Percentiles rank a stretch among this genome's conserved stretches.
These are phyloP conservation scores for Marsdenia floribunda DNA, from an alignment of 257 asterid species.

Conservation along the genomic window DNA sequence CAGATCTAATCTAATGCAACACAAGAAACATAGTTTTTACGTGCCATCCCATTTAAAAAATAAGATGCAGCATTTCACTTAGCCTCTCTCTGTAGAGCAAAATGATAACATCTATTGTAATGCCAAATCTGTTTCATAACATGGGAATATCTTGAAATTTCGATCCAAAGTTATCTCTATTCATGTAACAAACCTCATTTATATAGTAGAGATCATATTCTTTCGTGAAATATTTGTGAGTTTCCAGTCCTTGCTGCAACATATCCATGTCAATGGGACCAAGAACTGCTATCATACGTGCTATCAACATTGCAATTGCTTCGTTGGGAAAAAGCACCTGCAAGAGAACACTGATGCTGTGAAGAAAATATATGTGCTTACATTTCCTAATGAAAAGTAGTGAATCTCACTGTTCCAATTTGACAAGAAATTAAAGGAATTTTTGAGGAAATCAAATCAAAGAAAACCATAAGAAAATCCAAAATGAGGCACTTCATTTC, in stretches of 20 bases:
- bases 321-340: slow-evolving; percentile 96
- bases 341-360: slow-evolving; percentile 8
- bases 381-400: not conserved
- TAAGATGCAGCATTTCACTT: not conserved
- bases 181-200: slow-evolving; percentile 55
- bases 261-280: slow-evolving; percentile 72
- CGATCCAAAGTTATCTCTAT: not conserved
- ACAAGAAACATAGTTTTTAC: not conserved
- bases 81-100: not conserved
- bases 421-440: not conserved
- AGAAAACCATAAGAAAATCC: not conserved
- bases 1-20: not conserved
- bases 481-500: not conserved
- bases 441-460: not conserved
- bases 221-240: slow-evolving; percentile 74
- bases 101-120: not conserved
- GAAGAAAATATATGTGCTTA: not conserved
- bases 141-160: not conserved
- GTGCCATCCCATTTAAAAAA: no score
- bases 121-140: not conserved
- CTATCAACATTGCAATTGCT: slow-evolving; percentile 62
- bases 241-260: slow-evolving; percentile 66
- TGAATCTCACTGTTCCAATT: not conserved
- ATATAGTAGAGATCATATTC: slow-evolving; percentile 60
- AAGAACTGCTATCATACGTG: slow-evolving; percentile 58